These are phyloP conservation scores for Metarhizium sp. DNA, from an alignment of 2,329 filamentous ascomycete genomes.

Conservation along the genomic window DNA sequence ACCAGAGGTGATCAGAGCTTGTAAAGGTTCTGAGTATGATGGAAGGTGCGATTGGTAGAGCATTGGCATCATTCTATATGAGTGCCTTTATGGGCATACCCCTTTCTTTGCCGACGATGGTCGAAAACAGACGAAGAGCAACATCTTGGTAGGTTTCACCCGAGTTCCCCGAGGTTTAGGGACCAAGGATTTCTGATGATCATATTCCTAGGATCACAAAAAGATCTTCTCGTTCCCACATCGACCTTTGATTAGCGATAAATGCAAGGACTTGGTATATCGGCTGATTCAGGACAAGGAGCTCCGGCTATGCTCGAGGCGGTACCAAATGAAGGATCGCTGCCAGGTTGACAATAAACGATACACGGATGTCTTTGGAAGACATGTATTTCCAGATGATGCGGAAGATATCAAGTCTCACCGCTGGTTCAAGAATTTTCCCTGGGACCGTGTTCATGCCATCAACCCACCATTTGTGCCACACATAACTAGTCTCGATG, in stretches of 20 bases:
- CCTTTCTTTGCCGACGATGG: slow-evolving; percentile 76
- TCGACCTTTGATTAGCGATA: slow-evolving; percentile 53
- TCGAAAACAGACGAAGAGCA: slow-evolving; percentile 73
- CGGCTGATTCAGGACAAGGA: slow-evolving; percentile 66
- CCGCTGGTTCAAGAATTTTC: slow-evolving; percentile 71
- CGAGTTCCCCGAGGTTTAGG: neutral
- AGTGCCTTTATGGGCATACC: slow-evolving; percentile 87
- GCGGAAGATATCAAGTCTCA: slow-evolving; percentile 85
- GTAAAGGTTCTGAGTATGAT: slow-evolving; percentile 52
- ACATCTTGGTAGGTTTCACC: slow-evolving; percentile 57
- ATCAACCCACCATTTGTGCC: slow-evolving; percentile 73
- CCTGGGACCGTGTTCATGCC: slow-evolving; percentile 67
- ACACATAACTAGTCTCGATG: slow-evolving; percentile 54
- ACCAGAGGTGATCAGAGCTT: slow-evolving; percentile 70
- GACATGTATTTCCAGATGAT: slow-evolving; percentile 73
- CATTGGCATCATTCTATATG: slow-evolving; percentile 86
- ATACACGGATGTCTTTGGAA: slow-evolving; percentile 20
- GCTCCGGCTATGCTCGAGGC: slow-evolving; percentile 62
- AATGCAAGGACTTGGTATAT: slow-evolving; percentile 69
- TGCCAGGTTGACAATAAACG: slow-evolving; percentile 12
- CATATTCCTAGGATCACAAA: slow-evolving; percentile 50
- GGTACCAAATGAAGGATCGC: slow-evolving; percentile 61
- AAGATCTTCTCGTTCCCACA: slow-evolving; percentile 62
- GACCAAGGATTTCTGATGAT: neutral
- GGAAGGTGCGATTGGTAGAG: slow-evolving; percentile 97